A percentile compares a stretch with the other conserved stretches of the same genome.
phyloP scores from a whole-genome alignment of 768 basidiomycete species.

The Boletus subparvulus region DNA sequence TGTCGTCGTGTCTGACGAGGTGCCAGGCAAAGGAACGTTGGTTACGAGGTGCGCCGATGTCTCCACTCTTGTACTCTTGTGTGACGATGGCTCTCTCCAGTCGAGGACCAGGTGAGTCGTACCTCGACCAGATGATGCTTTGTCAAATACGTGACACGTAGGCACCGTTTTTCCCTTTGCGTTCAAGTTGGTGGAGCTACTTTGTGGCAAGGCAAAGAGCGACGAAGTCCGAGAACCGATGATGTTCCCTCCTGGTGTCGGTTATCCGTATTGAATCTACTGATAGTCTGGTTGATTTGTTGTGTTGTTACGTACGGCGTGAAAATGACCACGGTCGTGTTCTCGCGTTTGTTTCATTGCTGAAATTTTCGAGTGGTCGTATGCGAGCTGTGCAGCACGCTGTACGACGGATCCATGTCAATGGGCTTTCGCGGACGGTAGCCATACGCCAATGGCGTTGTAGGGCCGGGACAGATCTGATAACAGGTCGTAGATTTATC shows the following conservation, averaged over 20 bases:
- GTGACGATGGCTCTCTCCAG: slow-evolving; percentile 35
- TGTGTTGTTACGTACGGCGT: slow-evolving; percentile 14
- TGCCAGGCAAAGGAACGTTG: slow-evolving; percentile 46
- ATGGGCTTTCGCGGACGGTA: slow-evolving; percentile 14
- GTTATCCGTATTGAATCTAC: slow-evolving; percentile 31
- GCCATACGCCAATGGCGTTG: slow-evolving; percentile 10
- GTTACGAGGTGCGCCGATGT: slow-evolving; percentile 63
- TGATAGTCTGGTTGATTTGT: neutral
- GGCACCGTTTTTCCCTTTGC: slow-evolving; percentile 80
- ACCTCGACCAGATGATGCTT: neutral
- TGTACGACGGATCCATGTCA: slow-evolving; percentile 23
- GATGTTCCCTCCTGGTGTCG: slow-evolving; percentile 63
- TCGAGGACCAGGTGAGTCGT: slow-evolving; percentile 65
- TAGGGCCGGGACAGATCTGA: slow-evolving; percentile 20
- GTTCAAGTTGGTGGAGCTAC: slow-evolving; percentile 67
- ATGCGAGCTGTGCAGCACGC: slow-evolving; percentile 30
- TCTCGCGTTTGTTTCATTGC: slow-evolving; percentile 10
- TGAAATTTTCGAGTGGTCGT: slow-evolving; percentile 13
- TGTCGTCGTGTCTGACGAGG: slow-evolving; percentile 59
- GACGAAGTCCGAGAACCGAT: slow-evolving; percentile 63
- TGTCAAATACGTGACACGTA: slow-evolving; percentile 18
- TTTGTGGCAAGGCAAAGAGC: slow-evolving; percentile 63
- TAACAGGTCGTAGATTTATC: slow-evolving; percentile 16
- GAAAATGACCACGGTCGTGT: slow-evolving; percentile 16
- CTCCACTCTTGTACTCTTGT: neutral